Base-by-base conservation (phyloP, 2,329 filamentous ascomycete species). In the Alternaria postmessia region DNA sequence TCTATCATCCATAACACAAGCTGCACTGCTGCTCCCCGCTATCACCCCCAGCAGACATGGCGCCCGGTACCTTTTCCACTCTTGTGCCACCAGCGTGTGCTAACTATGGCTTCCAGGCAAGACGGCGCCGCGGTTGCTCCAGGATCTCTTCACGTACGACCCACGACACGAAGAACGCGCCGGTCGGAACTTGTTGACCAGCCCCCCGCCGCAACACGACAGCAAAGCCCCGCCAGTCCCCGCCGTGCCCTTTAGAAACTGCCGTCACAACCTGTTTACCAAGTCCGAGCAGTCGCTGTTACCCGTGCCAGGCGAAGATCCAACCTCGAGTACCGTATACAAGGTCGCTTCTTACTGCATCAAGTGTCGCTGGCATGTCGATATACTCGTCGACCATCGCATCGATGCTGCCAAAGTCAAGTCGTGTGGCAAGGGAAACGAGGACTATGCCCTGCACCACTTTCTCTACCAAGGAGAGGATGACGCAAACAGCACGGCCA, bases 291-390 rank as follows among this genome's bases (percentile, higher is more conserved):
- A 89, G 74, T 87, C 84, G 54, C 74, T 79, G 32, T 71, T 84
- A 26, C 81, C 84, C 6, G 72, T 74, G 11, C 73, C 80, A 11
- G 82, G 84, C 57, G 72, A 77, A 30, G 70, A 75, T 32, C 74
- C 79, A 36, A 74, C 78, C 59, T 64, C 65, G 32, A 61, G 74
- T 7, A 82, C 82, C 3, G 72, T 81, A 47, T 88, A 86, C 72
- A 87, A 83, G 65, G 80, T 89, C 28, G 85, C 88, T 16, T 83
- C 87, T 4, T 83, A 87, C 65, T 92, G 89, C 75, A 78, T 81
- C 57, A 81, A 80, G 60, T 92, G 89, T 72, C 85, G 87, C 52
- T 82, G 83, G 69, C 89, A 91, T 75, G 79, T 90, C 43, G 83
- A 88, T 65, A 72, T 91, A 22, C 78, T 79, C 11, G 81, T 89